These are phyloP conservation scores for Aspergillus ostianus DNA, from an alignment of 495 filamentous ascomycete species.

Conservation along the genomic window DNA sequence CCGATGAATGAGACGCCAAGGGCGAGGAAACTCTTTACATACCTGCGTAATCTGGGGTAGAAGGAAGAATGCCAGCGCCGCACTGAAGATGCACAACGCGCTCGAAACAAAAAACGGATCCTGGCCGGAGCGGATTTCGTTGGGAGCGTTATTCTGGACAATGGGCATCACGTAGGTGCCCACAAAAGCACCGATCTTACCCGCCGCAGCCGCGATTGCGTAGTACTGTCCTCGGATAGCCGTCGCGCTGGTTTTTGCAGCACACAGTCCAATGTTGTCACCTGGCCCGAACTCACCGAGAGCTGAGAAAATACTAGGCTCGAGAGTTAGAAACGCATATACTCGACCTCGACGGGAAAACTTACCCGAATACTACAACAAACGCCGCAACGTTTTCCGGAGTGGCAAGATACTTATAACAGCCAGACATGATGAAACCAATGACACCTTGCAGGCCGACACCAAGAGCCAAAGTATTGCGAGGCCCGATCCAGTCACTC, in stretches of 20 bases:
- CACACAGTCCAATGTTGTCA: slow-evolving; percentile 86
- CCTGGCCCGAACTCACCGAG: slow-evolving; percentile 86
- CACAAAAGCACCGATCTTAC: slow-evolving; percentile 90
- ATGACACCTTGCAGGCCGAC: slow-evolving; percentile 70
- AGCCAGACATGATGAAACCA: slow-evolving; percentile 83
- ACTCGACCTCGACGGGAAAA: neutral
- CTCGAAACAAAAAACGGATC: slow-evolving; percentile 78
- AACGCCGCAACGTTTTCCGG: slow-evolving; percentile 69
- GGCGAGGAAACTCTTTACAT: neutral
- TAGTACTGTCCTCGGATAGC: slow-evolving; percentile 90
- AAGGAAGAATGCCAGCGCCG: slow-evolving; percentile 54
- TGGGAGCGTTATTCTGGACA: slow-evolving; percentile 64
- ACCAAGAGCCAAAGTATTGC: slow-evolving; percentile 64
- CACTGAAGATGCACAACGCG: slow-evolving; percentile 61
- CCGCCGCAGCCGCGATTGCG: slow-evolving; percentile 77
- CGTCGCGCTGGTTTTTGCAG: slow-evolving; percentile 84
- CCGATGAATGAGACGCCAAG: neutral
- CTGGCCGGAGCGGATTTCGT: slow-evolving; percentile 59
- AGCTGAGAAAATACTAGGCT: slow-evolving; percentile 68
- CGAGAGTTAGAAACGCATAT: neutral
- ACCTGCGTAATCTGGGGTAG: slow-evolving; percentile 68
- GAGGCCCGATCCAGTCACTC: slow-evolving; percentile 74
- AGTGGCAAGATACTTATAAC: slow-evolving; percentile 62
- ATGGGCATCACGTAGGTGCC: slow-evolving; percentile 79
- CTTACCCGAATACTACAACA: slow-evolving; percentile 66